Evolutionary conservation across 257 asterid species (phyloP).

Genomic region (Primulina huaijiensis): DNA sequence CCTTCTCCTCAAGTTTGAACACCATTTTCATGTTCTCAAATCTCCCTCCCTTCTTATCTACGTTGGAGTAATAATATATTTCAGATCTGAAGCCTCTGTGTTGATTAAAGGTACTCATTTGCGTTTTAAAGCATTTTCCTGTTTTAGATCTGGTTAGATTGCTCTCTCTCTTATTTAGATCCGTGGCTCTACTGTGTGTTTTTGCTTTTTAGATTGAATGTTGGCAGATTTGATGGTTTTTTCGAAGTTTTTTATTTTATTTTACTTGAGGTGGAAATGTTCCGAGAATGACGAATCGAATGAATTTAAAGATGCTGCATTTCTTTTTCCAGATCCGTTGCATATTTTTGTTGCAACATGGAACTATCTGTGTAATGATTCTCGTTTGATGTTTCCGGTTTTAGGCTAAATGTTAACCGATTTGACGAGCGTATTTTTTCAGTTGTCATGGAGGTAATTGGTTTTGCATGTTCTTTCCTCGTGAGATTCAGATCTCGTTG

Average conservation of each 20-base stretch:
- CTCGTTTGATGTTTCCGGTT: not conserved
- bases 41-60: not conserved
- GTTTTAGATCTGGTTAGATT: constrained; percentile 20
- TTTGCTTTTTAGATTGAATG: not conserved
- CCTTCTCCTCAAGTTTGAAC: constrained; percentile 3
- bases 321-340: not conserved
- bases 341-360: not conserved
- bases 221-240: not conserved
- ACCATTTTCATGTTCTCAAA: constrained; percentile 21
- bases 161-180: constrained; percentile 19
- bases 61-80: not conserved
- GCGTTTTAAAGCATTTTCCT: not conserved
- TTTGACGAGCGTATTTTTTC: not conserved
- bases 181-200: not conserved
- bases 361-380: not conserved
- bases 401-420: too few relatives aligned
- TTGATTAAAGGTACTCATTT: constrained; percentile 26
- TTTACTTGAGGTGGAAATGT: not conserved
- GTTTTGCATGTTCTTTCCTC: constrained; percentile 14
- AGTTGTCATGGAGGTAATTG: not conserved
- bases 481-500: constrained; percentile 26
- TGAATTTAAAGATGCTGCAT: not conserved
- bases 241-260: not conserved
- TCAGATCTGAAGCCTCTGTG: constrained; percentile 13
- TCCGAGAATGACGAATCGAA: not conserved